Base-by-base conservation (phyloP, 345 rosid genomes). In the Excoecaria agallocha region DNA sequence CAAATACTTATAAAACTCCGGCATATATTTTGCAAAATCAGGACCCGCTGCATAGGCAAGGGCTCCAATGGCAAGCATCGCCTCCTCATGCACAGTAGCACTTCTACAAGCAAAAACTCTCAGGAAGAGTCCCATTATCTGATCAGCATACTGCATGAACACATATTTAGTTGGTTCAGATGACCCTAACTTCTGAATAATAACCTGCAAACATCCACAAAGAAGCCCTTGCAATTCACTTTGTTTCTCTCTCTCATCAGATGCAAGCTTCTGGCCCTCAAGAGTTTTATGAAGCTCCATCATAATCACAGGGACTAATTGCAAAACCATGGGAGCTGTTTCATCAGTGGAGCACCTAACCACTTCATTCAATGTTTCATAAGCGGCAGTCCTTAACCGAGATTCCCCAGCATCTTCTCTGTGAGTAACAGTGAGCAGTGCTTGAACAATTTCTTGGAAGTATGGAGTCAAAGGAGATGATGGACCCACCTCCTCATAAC, bases 31-130 rank as follows among this genome's bases (percentile, higher is more conserved):
- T 39, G 76, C 87, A 63, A 90, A 90, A 70, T 79, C 89, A 0
- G 87, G 85, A 39, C 92, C 94, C 22, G 88, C 77, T 49, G 88
- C 84, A 74, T 90, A 90, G 60, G 94, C 94, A 77, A 90, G 92
- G 41, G 94, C 92, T 13, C 94, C 94, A 49, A 90, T 88, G 10
- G 92, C 90, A 35, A 88, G 89, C 94, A 90, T 88, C 58, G 92
- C 90, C 81, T 90, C 94, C 78, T 90, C 94, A 17, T 90, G 94
- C 59, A 86, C 94, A 39, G 94, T 90, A 24, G 94, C 92, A 76
- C 85, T 88, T 75, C 89, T 87, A 74, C 89, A 88, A 54, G 88
- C 87, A 78, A 90, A 90, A 46, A 90, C 94, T 79, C 89, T 85
- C 70, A 90, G 72, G 87, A 90, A 90, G 59, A 90, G 91, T 38